Conservation (phyloP, 169 alveolate species). For the Babesia sp. region DNA sequence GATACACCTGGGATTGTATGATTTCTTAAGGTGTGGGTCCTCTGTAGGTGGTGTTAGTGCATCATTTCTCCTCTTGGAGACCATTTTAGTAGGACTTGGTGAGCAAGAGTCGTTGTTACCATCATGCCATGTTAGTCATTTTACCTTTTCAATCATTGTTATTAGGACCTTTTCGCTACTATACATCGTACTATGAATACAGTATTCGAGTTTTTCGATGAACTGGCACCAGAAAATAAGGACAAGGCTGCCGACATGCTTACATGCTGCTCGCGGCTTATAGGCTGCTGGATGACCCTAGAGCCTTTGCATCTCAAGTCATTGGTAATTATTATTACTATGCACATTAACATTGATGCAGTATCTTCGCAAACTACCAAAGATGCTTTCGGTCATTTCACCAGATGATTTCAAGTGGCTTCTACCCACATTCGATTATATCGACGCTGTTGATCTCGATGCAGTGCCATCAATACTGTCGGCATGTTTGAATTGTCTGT, state of each 20-base stretch:
- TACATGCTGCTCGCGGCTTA: slow-evolving; percentile 23
- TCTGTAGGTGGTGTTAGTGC: background rate
- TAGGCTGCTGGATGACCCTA: slow-evolving; percentile 69
- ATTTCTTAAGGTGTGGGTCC: slow-evolving; percentile 19
- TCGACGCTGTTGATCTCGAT: slow-evolving; percentile 30
- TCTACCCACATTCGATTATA: slow-evolving; percentile 47
- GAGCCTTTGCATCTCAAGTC: slow-evolving; percentile 49
- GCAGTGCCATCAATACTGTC: background rate
- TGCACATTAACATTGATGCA: background rate
- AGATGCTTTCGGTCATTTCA: slow-evolving; percentile 19
- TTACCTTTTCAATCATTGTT: background rate
- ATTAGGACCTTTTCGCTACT: slow-evolving; percentile 33
- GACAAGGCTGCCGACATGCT: background rate
- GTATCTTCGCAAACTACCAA: slow-evolving; percentile 24
- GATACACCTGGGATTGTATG: slow-evolving; percentile 46
- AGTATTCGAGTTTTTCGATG: slow-evolving; percentile 48
- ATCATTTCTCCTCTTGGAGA: slow-evolving; percentile 33
- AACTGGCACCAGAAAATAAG: background rate
- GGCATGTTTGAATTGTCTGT: background rate
- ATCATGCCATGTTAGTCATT: slow-evolving; percentile 18
- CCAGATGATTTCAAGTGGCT: slow-evolving; percentile 48
- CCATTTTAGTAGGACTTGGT: slow-evolving; percentile 12
- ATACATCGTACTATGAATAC: slow-evolving; percentile 34
- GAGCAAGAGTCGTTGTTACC: slow-evolving; percentile 21
- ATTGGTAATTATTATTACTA: slow-evolving; percentile 5